Conservation (phyloP, 805 yeast genomes). For the Henningerozyma blattae region DNA sequence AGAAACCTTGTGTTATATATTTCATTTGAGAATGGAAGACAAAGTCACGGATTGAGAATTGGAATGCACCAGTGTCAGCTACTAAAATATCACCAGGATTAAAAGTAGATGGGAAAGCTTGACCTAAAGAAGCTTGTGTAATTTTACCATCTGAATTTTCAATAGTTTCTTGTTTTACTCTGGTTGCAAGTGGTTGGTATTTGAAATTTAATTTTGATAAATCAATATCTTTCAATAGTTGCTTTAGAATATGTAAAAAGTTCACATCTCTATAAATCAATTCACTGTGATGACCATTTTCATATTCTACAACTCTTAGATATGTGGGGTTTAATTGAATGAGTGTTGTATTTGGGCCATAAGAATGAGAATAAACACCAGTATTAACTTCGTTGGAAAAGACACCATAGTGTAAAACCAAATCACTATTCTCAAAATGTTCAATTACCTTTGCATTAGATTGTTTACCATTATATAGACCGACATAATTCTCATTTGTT, state of each 20-base stretch:
- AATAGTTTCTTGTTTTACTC: neutral
- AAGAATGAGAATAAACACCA: conserved; percentile 46
- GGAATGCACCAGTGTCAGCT: conserved; percentile 74
- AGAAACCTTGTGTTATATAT: conserved; percentile 58
- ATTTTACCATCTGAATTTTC: conserved; percentile 22
- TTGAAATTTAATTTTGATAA: conserved; percentile 12
- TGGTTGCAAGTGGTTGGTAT: neutral
- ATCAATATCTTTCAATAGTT: conserved; percentile 29
- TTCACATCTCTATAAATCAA: conserved; percentile 27
- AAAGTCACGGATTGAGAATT: conserved; percentile 64
- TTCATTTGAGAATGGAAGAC: conserved; percentile 43
- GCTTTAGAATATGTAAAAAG: conserved; percentile 39
- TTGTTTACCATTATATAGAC: conserved; percentile 57
- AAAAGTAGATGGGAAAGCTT: conserved; percentile 31
- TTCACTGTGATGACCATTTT: conserved; percentile 4
- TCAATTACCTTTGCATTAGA: conserved; percentile 38
- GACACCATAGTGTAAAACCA: conserved; percentile 60
- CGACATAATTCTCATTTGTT: conserved; percentile 46
- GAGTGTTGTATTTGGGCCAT: conserved; percentile 29
- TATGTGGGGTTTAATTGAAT: conserved; percentile 44
- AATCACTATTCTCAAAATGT: conserved; percentile 46
- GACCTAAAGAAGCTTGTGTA: conserved; percentile 36
- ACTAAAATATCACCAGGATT: conserved; percentile 59
- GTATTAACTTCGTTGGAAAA: conserved; percentile 56
- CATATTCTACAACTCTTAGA: conserved; percentile 32